Base-by-base conservation (phyloP, 805 yeast genomes). In the Kodamaea jinghongensis region DNA sequence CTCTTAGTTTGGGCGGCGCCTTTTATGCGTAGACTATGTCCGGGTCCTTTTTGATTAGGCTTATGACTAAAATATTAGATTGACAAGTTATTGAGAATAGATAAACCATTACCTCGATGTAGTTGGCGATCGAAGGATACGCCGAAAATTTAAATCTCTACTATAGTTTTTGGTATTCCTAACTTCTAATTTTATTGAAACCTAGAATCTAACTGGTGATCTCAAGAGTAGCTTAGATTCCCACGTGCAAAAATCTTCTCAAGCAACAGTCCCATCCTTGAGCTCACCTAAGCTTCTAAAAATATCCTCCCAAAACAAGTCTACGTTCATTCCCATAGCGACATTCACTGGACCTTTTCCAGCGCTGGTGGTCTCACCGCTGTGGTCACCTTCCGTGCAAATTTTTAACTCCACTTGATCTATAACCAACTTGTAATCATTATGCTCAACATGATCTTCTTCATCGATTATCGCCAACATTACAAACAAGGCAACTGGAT, bases 1-100 rank as follows among this genome's bases (percentile, higher is more conserved):
- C 96, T 0, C 60, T 91, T 42, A 78, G 73, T 36, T 70, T 91
- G 43, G 85, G 96, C 2, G 95, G 96, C 34, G 91, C 95, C 0
- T 88, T 87, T 51, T 69, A 70, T 6, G 81, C 84, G 10, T 35
- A 17, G 7, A 22, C 8, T 8, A n/a, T n/a, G n/a, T n/a, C n/a
- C n/a, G n/a, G n/a, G n/a, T n/a, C n/a, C n/a, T n/a, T n/a, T n/a
- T n/a, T n/a, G n/a, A n/a, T n/a, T n/a, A n/a, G n/a, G n/a, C n/a
- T n/a, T n/a, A n/a, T n/a, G n/a, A n/a, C n/a, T n/a, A n/a, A n/a
- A n/a, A n/a, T n/a, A 20, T 20, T 20, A 20, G 23, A 20, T 20
- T 20, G n/a, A n/a, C n/a, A n/a, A n/a, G n/a, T n/a, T n/a, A n/a
- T n/a, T n/a, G n/a, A n/a, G n/a, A n/a, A n/a, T n/a, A n/a, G n/a